These are phyloP conservation scores for Citrullus mucosospermus DNA, from an alignment of 306 rosid species.

Conservation along the genomic window DNA sequence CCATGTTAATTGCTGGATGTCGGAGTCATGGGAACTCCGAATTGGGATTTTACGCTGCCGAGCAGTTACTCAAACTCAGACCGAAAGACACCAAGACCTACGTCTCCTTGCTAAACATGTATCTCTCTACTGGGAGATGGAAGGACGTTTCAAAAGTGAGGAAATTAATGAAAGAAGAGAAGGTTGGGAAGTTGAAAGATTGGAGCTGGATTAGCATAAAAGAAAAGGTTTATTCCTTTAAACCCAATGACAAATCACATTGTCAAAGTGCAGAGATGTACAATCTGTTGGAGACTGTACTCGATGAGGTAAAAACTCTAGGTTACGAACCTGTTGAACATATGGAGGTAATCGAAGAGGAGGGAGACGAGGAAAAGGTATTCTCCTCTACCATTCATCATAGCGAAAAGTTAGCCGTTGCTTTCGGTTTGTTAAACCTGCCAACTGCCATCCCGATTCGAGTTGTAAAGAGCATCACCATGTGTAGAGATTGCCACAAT, in stretches of 20 bases:
- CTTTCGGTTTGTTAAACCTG: slow-evolving; percentile 54
- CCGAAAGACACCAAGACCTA: slow-evolving; percentile 56
- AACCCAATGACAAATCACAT: slow-evolving; percentile 45
- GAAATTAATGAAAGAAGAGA: slow-evolving; percentile 61
- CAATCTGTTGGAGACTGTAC: slow-evolving; percentile 39
- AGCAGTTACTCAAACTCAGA: slow-evolving; percentile 54
- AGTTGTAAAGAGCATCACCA: slow-evolving; percentile 52
- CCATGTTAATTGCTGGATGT: slow-evolving; percentile 59
- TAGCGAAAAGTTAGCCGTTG: slow-evolving; percentile 70
- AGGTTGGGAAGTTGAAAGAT: slow-evolving; percentile 42
- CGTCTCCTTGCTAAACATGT: slow-evolving; percentile 41
- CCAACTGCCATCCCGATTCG: slow-evolving; percentile 40
- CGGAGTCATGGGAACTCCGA: slow-evolving; percentile 51
- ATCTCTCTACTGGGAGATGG: slow-evolving; percentile 42
- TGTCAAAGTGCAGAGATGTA: slow-evolving; percentile 20
- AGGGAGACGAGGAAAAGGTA: slow-evolving; percentile 30
- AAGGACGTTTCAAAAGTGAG: slow-evolving; percentile 58
- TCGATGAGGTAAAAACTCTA: slow-evolving; percentile 33
- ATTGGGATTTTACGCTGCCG: slow-evolving; percentile 58
- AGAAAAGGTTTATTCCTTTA: slow-evolving; percentile 53
- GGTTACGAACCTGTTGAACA: slow-evolving; percentile 48
- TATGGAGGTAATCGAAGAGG: slow-evolving; percentile 38
- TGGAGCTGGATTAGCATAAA: slow-evolving; percentile 90
- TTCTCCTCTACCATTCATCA: slow-evolving; percentile 33
- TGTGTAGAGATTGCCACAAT: slow-evolving; percentile 75